Conservation (phyloP, 768 basidiomycete genomes). For the Pleurotus tuoliensis region DNA sequence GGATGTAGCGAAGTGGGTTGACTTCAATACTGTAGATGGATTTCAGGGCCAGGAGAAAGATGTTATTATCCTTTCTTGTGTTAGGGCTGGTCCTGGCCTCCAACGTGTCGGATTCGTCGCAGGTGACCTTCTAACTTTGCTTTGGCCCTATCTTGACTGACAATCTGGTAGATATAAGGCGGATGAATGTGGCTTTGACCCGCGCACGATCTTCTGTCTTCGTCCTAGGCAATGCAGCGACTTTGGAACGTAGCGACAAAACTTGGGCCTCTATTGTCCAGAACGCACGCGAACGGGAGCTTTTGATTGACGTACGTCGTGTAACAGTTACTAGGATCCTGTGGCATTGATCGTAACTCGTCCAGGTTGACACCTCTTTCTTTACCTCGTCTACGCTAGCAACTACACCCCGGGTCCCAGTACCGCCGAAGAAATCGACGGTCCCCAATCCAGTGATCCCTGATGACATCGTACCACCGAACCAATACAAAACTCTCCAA, state of each 20-base stretch:
- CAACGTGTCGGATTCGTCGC: conserved; percentile 84
- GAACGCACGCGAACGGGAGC: conserved; percentile 66
- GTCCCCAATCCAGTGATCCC: conserved; percentile 19
- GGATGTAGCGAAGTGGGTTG: conserved; percentile 65
- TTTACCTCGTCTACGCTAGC: conserved; percentile 17
- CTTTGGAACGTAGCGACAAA: conserved; percentile 80
- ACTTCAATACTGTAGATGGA: conserved; percentile 98
- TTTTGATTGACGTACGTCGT: conserved; percentile 58
- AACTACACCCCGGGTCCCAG: conserved; percentile 2
- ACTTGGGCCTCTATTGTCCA: conserved; percentile 76
- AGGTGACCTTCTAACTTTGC: conserved; percentile 35
- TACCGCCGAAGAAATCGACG: conserved; percentile 21
- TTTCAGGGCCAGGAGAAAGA: conserved; percentile 99
- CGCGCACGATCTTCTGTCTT: conserved; percentile 93
- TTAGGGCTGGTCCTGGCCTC: conserved; percentile 86
- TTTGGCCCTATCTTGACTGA: not conserved
- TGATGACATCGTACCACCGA: conserved; percentile 34
- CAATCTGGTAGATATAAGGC: conserved; percentile 54
- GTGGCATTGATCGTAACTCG: not conserved
- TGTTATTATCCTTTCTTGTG: conserved; percentile 95
- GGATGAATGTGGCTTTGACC: conserved; percentile 99
- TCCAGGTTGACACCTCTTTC: conserved; percentile 23
- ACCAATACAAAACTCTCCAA: conserved; percentile 11
- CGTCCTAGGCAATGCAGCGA: conserved; percentile 87
- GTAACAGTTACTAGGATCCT: not conserved